These are phyloP conservation scores for Jatropha podagrica DNA, from an alignment of 441 rosid species.

Conservation along the genomic window DNA sequence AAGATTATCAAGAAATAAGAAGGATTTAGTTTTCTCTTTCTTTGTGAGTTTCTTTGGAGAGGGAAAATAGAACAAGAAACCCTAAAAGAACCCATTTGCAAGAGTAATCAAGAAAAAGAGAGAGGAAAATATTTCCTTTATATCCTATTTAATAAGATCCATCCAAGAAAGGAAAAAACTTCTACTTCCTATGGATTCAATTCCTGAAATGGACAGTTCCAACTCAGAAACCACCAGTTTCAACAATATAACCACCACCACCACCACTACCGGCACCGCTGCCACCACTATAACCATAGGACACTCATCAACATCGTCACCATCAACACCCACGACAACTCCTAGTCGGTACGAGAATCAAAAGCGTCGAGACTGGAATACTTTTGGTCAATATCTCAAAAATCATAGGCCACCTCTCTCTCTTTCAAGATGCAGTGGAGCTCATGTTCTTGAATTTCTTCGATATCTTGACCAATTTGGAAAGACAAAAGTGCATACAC, in stretches of 20 bases:
- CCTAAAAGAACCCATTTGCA: not conserved
- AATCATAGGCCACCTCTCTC: constrained; percentile 55
- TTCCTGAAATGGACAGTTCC: constrained; percentile 37
- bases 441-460: constrained; percentile 60
- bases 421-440: constrained; percentile 58
- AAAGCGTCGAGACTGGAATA: constrained; percentile 62
- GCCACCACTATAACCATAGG: constrained; percentile 4
- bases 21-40: not conserved
- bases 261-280: not conserved
- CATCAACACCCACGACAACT: constrained; percentile 32
- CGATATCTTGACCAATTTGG: constrained; percentile 61
- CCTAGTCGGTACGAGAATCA: constrained; percentile 63
- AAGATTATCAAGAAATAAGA: not conserved
- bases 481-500: constrained; percentile 55
- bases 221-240: constrained; percentile 27
- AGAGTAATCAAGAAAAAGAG: constrained; percentile 14
- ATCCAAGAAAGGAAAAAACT: not conserved
- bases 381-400: constrained; percentile 53
- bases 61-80: not conserved
- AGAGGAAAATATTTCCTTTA: not conserved
- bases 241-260: not conserved
- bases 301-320: constrained; percentile 4
- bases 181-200: constrained; percentile 35
- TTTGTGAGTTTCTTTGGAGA: not conserved
- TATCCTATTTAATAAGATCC: not conserved